A percentile compares a stretch with the other conserved stretches of the same genome.
Evolutionary conservation across 164 flowering plant species (phyloP).

Genomic region (Nymphaea colorata): DNA sequence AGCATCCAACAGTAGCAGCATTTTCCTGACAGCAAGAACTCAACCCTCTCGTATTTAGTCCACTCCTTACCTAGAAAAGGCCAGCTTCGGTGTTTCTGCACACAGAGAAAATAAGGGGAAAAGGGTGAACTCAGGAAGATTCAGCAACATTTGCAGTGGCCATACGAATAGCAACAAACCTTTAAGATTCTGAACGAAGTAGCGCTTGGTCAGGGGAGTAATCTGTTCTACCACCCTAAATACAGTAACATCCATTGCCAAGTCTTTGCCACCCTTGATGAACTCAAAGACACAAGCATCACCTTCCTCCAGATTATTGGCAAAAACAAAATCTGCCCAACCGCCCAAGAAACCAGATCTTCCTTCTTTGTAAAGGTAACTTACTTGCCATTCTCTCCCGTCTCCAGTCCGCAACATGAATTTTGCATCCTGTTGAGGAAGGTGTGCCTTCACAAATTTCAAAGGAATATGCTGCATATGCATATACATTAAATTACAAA

Average conservation of each 20-base stretch:
- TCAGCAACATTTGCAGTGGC: too few relatives aligned
- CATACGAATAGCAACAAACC: background rate
- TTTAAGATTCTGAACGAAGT: background rate
- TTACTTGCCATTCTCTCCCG: background rate
- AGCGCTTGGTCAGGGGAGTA: background rate
- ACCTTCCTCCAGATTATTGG: slow-evolving; percentile 3
- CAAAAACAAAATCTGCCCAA: background rate
- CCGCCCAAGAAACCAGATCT: background rate
- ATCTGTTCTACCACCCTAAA: slow-evolving; percentile 1
- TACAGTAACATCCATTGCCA: slow-evolving; percentile 1
- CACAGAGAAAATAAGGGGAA: background rate
- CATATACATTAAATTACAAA: background rate
- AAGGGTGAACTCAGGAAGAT: background rate
- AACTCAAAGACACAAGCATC: slow-evolving; percentile 5
- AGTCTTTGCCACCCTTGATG: background rate
- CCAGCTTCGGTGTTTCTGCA: background rate
- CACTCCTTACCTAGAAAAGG: background rate
- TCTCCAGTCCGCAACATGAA: background rate
- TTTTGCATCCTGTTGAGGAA: background rate
- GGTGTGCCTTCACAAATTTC: background rate
- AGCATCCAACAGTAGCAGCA: background rate
- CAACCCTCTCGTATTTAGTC: background rate
- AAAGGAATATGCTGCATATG: slow-evolving; percentile 1
- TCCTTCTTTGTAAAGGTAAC: background rate
- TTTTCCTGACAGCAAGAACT: background rate